These are phyloP conservation scores for Boletus patriciae DNA, from an alignment of 768 basidiomycete genomes.

Conservation along the genomic window DNA sequence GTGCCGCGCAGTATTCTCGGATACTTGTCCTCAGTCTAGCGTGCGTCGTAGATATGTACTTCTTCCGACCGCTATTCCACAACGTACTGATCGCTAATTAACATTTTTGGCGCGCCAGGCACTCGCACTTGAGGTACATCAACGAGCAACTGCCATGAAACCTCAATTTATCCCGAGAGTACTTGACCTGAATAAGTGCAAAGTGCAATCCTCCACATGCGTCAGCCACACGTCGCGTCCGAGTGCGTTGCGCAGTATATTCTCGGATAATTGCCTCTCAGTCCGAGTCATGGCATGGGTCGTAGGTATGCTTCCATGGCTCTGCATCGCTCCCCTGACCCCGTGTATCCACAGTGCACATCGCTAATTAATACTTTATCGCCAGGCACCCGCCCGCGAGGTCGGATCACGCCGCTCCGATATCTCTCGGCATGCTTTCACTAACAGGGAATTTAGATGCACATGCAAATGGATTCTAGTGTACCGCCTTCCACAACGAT, in stretches of 20 bases:
- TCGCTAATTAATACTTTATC: background rate
- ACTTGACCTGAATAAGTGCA: too few relatives aligned
- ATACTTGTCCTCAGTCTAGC: too few relatives aligned
- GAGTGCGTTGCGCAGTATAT: background rate
- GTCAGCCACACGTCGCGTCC: too few relatives aligned
- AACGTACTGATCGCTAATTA: too few relatives aligned
- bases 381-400: background rate
- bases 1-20: too few relatives aligned
- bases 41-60: too few relatives aligned
- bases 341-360: background rate
- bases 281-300: too few relatives aligned
- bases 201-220: background rate
- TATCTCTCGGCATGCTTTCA: background rate
- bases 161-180: background rate
- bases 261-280: background rate
- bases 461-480: background rate
- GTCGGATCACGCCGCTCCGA: background rate
- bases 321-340: background rate
- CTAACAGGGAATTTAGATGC: background rate
- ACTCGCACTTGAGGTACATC: too few relatives aligned
- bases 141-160: background rate
- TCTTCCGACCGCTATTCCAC: too few relatives aligned
- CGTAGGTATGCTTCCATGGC: background rate
- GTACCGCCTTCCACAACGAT: background rate
- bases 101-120: too few relatives aligned